phyloP scores from a whole-genome alignment of 257 asterid genomes.

The Fraxinus cuspidata region DNA sequence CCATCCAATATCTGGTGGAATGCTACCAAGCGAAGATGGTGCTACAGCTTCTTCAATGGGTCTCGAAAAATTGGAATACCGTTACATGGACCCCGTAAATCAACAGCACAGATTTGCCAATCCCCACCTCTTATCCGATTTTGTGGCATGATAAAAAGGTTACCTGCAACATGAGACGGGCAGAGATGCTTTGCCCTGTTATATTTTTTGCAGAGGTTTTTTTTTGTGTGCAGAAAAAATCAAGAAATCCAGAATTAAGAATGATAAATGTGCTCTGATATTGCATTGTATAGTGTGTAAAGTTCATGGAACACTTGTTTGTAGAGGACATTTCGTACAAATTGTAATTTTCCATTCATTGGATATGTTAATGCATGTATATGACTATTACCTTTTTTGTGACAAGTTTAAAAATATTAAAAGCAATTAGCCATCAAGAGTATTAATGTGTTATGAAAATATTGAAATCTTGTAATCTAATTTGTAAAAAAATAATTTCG shows the following conservation, averaged over 20 bases:
- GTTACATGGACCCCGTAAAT: conserved; percentile 45
- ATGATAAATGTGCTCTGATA: conserved; percentile 27
- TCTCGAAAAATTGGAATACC: conserved; percentile 46
- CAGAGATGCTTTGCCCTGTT: conserved; percentile 18
- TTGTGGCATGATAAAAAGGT: conserved; percentile 45
- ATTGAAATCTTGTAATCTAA: not conserved
- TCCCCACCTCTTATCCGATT: conserved; percentile 55
- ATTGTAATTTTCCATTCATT: not conserved
- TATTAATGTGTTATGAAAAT: too few species aligned
- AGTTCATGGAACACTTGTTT: conserved; percentile 27
- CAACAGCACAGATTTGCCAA: conserved; percentile 58
- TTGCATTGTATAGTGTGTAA: conserved; percentile 28
- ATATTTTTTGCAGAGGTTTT: not conserved
- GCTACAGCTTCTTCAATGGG: conserved; percentile 35
- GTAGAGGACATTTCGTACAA: conserved; percentile 22
- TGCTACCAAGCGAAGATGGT: conserved; percentile 30
- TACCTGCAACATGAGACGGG: not conserved
- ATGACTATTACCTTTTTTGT: not conserved
- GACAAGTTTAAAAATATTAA: not conserved
- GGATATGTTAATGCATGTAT: not conserved
- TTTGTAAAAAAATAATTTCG: not conserved
- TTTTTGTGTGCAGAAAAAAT: conserved; percentile 30
- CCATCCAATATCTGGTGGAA: conserved; percentile 27
- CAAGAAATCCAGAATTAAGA: not conserved
- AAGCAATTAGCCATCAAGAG: not conserved